Base-by-base conservation (phyloP, 257 asterid genomes). In the Ballota nigra region DNA sequence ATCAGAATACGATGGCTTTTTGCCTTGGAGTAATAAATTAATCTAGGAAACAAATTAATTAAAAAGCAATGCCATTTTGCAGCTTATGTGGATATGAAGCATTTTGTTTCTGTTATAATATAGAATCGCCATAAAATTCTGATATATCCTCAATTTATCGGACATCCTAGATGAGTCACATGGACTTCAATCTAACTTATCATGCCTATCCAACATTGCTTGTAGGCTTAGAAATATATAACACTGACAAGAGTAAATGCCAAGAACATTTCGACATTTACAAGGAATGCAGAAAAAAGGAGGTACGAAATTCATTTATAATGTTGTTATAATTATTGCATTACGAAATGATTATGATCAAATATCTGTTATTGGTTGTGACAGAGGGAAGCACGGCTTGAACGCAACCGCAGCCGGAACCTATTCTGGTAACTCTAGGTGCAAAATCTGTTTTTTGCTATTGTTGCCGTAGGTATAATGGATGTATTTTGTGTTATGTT, bases 371-470 rank as follows among this genome's bases (percentile, higher is more conserved):
- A 7, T 60, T 80, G 82, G 58, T 71, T 74, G 36, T 69, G 68
- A 69, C 91, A 94, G 99, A 91, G 99, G 84, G 99, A 94, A 84
- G 99, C 95, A 13, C 88, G 97, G 74, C 78, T 94, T 72, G 99
- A 94, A 76, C 97, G 96, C 70, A 94, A 94, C 80, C 76, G 83
- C 75, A 88, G 57, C 55, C 90, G 97, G 3, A 87, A 96, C 40
- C 70, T 94, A 41, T 94, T 91, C 71, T 91, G 29, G 29, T 26
- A 26, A 26, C 29, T 26, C 29, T 26, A 26, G 3, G 29, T 26
- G 29, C 29, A 1, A 26, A 96, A 12, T 94, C 91, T 91, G 72
- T n/a, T 59, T 69, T 41, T 63, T 23, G 13, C 13, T 24, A n/a
- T 10, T 36, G 29, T 63, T 22, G 16, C 24, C 70, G 34, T 10